phyloP scores from a whole-genome alignment of 2,329 filamentous ascomycete genomes.

The Fusarium beomiforme region DNA sequence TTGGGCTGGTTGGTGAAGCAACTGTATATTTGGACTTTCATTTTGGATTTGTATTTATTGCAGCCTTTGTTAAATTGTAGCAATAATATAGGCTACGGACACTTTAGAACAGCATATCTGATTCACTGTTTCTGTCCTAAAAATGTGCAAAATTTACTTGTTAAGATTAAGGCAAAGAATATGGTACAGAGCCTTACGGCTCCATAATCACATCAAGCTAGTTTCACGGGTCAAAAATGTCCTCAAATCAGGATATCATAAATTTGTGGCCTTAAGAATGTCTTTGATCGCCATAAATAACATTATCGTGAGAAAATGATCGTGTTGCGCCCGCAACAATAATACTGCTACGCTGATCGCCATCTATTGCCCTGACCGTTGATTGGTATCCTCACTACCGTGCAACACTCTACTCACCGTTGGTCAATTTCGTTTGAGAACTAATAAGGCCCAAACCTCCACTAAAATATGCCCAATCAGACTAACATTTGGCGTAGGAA shows the following conservation, averaged over 20 bases:
- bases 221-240: too few species aligned
- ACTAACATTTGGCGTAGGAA: accelerated
- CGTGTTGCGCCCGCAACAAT: background rate
- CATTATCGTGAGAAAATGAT: too few species aligned
- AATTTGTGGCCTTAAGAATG: too few species aligned
- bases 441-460: background rate
- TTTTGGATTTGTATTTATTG: background rate
- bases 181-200: background rate
- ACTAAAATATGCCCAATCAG: background rate
- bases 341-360: background rate
- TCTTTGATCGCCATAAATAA: accelerated
- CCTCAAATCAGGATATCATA: accelerated
- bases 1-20: background rate
- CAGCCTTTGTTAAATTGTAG: background rate
- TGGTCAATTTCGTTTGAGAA: background rate
- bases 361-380: background rate
- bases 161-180: too few species aligned
- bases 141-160: background rate
- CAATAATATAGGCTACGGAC: accelerated
- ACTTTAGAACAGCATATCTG: too few species aligned
- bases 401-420: background rate
- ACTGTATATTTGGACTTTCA: too few species aligned
- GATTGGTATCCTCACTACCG: too few species aligned
- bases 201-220: too few species aligned
- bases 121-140: too few species aligned